phyloP scores from a whole-genome alignment of 106 monocot genomes.

The Dioscorea alata region DNA sequence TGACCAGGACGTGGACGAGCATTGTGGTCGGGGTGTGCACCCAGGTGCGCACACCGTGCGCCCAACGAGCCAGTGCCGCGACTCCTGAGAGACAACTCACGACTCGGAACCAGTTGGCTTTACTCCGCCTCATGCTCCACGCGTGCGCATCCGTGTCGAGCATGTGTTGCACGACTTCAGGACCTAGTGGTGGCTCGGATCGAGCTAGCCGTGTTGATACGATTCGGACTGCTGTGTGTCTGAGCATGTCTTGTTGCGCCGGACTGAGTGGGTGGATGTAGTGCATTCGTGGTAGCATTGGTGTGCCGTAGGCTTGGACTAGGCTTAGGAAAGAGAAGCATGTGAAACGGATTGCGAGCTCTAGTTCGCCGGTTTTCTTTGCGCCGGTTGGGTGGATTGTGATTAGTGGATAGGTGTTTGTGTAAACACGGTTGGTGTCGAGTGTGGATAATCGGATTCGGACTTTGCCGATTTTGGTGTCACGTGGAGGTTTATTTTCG shows the following conservation, averaged over 20 bases:
- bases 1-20: conserved; percentile 63
- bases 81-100: conserved; percentile 40
- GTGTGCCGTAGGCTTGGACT: conserved; percentile 66
- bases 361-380: conserved; percentile 90
- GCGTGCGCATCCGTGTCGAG: conserved; percentile 66
- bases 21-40: conserved; percentile 50
- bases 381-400: conserved; percentile 58
- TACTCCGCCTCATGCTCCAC: conserved; percentile 91
- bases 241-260: conserved; percentile 80
- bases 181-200: conserved; percentile 80
- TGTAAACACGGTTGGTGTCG: conserved; percentile 61
- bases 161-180: conserved; percentile 79
- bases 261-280: conserved; percentile 67
- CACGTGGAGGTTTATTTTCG: conserved; percentile 14
- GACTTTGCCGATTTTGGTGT: conserved; percentile 70
- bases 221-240: conserved; percentile 75
- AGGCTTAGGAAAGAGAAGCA: conserved; percentile 64
- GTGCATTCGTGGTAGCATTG: conserved; percentile 89
- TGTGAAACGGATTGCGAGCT: conserved; percentile 75
- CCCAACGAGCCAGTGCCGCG: conserved; percentile 48
- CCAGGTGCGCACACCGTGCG: conserved; percentile 62
- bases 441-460: conserved; percentile 87
- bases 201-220: conserved; percentile 67
- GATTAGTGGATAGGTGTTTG: conserved; percentile 55
- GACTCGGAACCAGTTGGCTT: conserved; percentile 81